phyloP scores from a whole-genome alignment of 2,329 filamentous ascomycete species.

The Cercospora sp. region DNA sequence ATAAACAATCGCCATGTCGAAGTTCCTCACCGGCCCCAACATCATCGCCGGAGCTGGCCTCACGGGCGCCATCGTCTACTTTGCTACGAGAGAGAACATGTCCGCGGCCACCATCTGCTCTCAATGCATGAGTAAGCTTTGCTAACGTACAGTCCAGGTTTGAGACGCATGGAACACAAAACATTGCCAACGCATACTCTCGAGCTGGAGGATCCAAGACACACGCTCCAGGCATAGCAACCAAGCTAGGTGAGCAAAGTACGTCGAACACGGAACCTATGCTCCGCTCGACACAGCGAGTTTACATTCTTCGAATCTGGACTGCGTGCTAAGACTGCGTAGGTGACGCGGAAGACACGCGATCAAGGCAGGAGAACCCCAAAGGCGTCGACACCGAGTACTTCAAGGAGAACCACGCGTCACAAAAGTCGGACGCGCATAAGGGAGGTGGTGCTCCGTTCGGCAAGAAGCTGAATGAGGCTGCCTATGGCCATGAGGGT shows the following conservation, averaged over 20 bases:
- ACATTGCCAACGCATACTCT: conserved; percentile 40
- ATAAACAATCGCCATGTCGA: conserved; percentile 27
- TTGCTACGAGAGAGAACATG: conserved; percentile 19
- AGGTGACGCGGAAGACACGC: conserved; percentile 34
- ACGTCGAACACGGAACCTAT: conserved; percentile 8
- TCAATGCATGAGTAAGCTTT: background rate
- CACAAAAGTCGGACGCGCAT: conserved; percentile 34
- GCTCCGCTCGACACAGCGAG: conserved; percentile 11
- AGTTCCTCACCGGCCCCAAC: conserved; percentile 33
- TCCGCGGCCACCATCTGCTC: background rate
- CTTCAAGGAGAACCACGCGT: conserved; percentile 37
- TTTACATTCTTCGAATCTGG: background rate
- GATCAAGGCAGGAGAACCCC: conserved; percentile 29
- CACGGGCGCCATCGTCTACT: conserved; percentile 29
- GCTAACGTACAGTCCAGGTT: conserved; percentile 24
- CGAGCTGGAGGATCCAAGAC: conserved; percentile 39
- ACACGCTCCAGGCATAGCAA: conserved; percentile 40
- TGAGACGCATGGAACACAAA: conserved; percentile 40
- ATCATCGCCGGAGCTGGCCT: conserved; percentile 34
- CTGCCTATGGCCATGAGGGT: conserved; percentile 40
- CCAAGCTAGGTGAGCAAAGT: conserved; percentile 35
- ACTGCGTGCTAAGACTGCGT: background rate
- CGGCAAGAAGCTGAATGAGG: conserved; percentile 36
- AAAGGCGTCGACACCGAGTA: conserved; percentile 38
- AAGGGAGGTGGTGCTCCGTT: conserved; percentile 24